phyloP scores from a whole-genome alignment of 169 alveolate species.

The Plasmodium ovale region DNA sequence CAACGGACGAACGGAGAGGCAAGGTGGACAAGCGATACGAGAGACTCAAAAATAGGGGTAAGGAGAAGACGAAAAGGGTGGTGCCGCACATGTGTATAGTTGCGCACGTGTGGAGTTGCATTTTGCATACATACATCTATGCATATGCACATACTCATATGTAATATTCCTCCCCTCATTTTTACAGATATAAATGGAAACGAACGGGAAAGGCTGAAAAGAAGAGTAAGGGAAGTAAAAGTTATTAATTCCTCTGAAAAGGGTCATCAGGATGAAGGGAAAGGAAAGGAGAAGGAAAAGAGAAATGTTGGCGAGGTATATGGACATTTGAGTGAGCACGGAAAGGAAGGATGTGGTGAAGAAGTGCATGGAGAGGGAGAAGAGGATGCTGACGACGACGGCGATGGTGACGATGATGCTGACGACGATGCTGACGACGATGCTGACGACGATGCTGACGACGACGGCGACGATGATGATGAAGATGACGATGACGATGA shows the following conservation, averaged over 20 bases:
- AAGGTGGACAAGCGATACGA: slow-evolving; percentile 17
- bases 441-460: background rate
- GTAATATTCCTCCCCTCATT: background rate
- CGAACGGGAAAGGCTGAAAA: slow-evolving; percentile 22
- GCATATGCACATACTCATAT: too few relatives aligned
- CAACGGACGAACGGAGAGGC: background rate
- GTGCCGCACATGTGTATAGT: background rate
- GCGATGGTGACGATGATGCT: background rate
- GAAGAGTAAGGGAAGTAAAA: slow-evolving; percentile 44
- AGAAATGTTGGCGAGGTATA: background rate
- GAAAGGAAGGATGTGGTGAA: background rate
- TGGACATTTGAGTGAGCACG: background rate
- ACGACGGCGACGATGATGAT: slow-evolving; percentile 3
- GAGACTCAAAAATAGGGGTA: slow-evolving; percentile 58
- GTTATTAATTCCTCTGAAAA: slow-evolving; percentile 5
- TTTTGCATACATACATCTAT: background rate
- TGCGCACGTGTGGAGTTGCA: too few relatives aligned
- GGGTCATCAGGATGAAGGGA: background rate
- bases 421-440: slow-evolving; percentile 30
- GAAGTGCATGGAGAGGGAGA: background rate
- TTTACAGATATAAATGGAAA: slow-evolving; percentile 29
- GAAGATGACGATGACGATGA: slow-evolving; percentile 12
- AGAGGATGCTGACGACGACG: background rate
- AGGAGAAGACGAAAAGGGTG: background rate
- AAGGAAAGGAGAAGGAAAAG: background rate